Conservation (phyloP, 2,329 filamentous ascomycete species). For the Lasiodiplodia gonubiensis region DNA sequence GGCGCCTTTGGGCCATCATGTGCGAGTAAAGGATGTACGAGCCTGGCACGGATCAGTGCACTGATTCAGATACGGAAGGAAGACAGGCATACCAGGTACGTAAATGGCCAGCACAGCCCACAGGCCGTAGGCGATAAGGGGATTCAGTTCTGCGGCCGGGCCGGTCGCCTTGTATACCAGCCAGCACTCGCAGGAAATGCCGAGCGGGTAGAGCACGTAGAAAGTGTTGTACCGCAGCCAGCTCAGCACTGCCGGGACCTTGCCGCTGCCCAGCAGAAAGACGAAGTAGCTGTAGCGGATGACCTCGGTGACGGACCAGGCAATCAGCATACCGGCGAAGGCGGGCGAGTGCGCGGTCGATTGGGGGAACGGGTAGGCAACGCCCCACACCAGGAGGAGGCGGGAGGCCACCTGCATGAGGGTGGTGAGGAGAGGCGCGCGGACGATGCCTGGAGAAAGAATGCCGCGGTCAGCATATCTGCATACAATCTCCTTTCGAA, state of each 20-base stretch:
- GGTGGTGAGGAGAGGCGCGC: constrained; percentile 84
- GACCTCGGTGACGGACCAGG: constrained; percentile 87
- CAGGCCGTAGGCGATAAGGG: constrained; percentile 64
- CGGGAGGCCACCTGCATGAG: constrained; percentile 88
- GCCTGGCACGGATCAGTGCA: constrained; percentile 50
- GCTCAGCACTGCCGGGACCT: constrained; percentile 68
- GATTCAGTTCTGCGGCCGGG: constrained; percentile 59
- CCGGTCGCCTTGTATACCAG: constrained; percentile 74
- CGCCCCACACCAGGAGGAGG: constrained; percentile 85
- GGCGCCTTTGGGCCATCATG: constrained; percentile 90
- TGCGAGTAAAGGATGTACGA: constrained; percentile 88
- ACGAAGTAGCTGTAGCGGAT: constrained; percentile 93
- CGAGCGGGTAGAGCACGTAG: constrained; percentile 88
- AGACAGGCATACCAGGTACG: constrained; percentile 67
- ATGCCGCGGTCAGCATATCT: not conserved
- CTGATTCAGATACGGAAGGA: not conserved
- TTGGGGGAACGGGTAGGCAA: constrained; percentile 75
- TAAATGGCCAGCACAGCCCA: constrained; percentile 74
- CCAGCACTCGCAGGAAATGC: constrained; percentile 85
- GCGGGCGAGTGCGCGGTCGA: constrained; percentile 63
- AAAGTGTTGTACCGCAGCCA: constrained; percentile 94
- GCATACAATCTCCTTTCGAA: not conserved
- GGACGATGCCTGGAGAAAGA: constrained; percentile 70
- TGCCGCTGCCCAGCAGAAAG: constrained; percentile 67
- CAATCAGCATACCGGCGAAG: constrained; percentile 79